Conservation (phyloP, 1,139 yeast species). For the Pichia sp. region DNA sequence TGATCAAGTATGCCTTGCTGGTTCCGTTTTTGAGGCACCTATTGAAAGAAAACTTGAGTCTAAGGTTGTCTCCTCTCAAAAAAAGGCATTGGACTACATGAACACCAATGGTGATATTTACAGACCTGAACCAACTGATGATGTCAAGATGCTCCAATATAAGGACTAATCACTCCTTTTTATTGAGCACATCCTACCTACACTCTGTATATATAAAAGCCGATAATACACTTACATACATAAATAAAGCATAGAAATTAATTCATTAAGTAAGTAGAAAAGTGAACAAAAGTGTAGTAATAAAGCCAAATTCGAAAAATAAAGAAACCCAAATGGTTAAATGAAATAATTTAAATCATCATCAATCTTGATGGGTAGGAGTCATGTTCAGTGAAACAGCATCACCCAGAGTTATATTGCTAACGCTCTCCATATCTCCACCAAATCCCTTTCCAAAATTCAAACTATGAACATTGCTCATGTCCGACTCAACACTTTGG, state of each 20-base stretch:
- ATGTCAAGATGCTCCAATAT: conserved; percentile 13
- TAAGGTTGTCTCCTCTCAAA: conserved; percentile 22
- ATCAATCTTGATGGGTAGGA: conserved; percentile 7
- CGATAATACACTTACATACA: too few species aligned
- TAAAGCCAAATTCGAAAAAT: too few species aligned
- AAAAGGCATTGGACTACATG: conserved; percentile 36
- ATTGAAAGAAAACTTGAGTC: conserved; percentile 29
- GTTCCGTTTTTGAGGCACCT: conserved; percentile 68
- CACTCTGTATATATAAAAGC: not conserved
- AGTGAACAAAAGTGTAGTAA: too few species aligned
- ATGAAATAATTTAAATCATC: conserved; percentile 3
- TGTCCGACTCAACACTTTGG: conserved; percentile 5
- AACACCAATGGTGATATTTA: conserved; percentile 45
- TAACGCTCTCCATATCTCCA: conserved; percentile 9
- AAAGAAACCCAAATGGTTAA: not conserved
- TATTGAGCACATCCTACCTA: not conserved
- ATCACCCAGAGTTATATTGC: conserved; percentile 9
- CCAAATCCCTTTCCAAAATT: conserved; percentile 8
- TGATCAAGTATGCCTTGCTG: conserved; percentile 61
- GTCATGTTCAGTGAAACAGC: conserved; percentile 11
- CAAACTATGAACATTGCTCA: too few species aligned
- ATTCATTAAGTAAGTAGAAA: too few species aligned
- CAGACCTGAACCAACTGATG: conserved; percentile 31
- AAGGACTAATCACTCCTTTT: conserved; percentile 5
- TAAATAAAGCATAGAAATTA: not conserved